Evolutionary conservation across 2,329 filamentous ascomycete genomes (phyloP).

Genomic region (Penicillium freii): DNA sequence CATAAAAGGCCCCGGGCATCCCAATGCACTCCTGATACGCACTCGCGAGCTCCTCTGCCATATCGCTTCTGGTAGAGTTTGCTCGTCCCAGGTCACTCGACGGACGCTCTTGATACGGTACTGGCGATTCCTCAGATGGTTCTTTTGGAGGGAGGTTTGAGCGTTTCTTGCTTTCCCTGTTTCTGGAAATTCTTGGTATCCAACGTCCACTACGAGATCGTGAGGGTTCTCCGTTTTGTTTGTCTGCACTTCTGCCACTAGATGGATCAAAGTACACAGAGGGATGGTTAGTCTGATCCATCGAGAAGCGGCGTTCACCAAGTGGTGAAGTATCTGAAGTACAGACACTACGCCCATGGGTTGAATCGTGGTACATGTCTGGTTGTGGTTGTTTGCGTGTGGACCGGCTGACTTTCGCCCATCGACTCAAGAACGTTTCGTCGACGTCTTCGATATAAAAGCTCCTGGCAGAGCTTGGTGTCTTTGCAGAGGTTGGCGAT

Average conservation of each 20-base stretch:
- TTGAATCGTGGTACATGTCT: background rate
- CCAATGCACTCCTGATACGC: constrained; percentile 28
- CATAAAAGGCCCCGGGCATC: constrained; percentile 27
- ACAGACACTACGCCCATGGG: background rate
- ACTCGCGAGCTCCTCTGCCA: constrained; percentile 22
- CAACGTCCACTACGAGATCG: constrained; percentile 15
- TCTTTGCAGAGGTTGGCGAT: background rate
- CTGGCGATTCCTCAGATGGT: constrained; percentile 10
- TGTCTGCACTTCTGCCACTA: background rate
- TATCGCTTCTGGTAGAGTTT: constrained; percentile 16
- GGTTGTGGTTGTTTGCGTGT: background rate
- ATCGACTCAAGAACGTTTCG: background rate
- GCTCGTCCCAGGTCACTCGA: constrained; percentile 13
- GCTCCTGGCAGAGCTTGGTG: background rate
- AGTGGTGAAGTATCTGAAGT: background rate
- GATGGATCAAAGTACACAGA: constrained; percentile 4
- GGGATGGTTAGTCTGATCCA: background rate
- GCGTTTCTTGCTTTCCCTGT: constrained; percentile 10
- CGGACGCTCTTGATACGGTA: constrained; percentile 11
- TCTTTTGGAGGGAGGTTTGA: constrained; percentile 11
- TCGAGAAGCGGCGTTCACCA: background rate
- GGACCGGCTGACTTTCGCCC: background rate
- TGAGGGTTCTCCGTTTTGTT: background rate
- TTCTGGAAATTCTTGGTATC: constrained; percentile 15
- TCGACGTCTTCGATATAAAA: constrained; percentile 7